Base-by-base conservation (phyloP, 331 rosid genomes). In the Pyrus hybrid region DNA sequence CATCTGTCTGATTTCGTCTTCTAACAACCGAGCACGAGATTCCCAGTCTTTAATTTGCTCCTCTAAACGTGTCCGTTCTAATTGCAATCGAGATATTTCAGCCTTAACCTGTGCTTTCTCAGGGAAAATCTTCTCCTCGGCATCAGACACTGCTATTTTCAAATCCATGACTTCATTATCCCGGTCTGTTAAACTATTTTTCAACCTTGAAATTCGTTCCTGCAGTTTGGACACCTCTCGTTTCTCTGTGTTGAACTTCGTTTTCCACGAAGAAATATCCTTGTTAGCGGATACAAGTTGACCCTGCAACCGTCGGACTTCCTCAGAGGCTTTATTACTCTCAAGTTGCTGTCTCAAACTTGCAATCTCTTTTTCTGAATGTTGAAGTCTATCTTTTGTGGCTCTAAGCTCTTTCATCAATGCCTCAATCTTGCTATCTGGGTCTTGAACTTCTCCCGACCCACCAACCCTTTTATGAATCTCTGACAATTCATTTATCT, bases 81-180 rank as follows among this genome's bases (percentile, higher is more conserved):
- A 87, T 7, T 79, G 62, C 77, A 92, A 28, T 79, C 77, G 79
- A 16, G 91, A 81, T 84, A 92, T 90, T 84, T 92, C 96, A 0
- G 93, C 78, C 86, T 91, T 91, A 76, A 93, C 71, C 67, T 91
- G 89, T 72, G 91, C 83, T 85, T 94, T 94, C 84, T 94, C 99
- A 0, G 99, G 99, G 83, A 94, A 94, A 63, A 94, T 90, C 79
- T 94, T 94, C 86, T 89, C 74, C 91, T 94, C 97, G 1, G 99
- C 99, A 80, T 94, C 99, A 2, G 99, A 94, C 23, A 94, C 96
- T 2, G 81, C 97, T 20, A 85, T 76, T 82, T 94, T 94, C 81
- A 94, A 85, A 70, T 92, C 97, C 91, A 93, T 78, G 72, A 89
- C 72, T 83, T 94, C 99, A 8, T 78, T 86, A 64, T 87, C 96